phyloP scores from a whole-genome alignment of 495 filamentous ascomycete genomes.

The Annulohypoxylon moriforme region DNA sequence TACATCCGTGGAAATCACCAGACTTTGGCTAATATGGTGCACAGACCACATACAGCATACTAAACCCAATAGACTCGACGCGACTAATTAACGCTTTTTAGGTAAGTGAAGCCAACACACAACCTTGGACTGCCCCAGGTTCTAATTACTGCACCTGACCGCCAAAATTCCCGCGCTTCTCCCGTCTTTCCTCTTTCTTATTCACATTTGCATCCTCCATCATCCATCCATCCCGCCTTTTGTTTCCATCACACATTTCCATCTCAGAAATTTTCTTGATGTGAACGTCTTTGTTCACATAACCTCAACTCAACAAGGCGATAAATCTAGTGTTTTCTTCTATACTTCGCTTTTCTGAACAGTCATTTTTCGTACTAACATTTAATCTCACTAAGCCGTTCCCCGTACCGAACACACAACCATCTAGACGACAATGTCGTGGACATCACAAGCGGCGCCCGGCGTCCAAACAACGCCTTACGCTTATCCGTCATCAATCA shows the following conservation, averaged over 20 bases:
- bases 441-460: constrained; percentile 51
- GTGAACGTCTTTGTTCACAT: constrained; percentile 21
- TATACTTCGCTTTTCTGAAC: constrained; percentile 2
- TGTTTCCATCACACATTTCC: constrained; percentile 11
- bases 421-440: constrained; percentile 41
- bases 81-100: constrained; percentile 5
- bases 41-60: neutral
- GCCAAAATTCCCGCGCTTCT: constrained; percentile 8
- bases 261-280: constrained; percentile 10
- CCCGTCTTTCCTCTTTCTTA: neutral
- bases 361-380: constrained; percentile 26
- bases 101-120: constrained; percentile 11
- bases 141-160: constrained; percentile 7
- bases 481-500: constrained; percentile 40
- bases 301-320: constrained; percentile 6
- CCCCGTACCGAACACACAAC: neutral
- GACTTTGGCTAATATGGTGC: neutral
- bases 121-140: neutral
- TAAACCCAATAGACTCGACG: neutral
- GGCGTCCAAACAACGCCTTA: constrained; percentile 50
- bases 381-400: constrained; percentile 8
- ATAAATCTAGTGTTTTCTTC: constrained; percentile 3
- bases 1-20: neutral
- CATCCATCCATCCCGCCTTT: constrained; percentile 6
- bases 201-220: neutral